Base-by-base conservation (phyloP, 169 alveolate genomes). In the Plasmodium cynomolgi region DNA sequence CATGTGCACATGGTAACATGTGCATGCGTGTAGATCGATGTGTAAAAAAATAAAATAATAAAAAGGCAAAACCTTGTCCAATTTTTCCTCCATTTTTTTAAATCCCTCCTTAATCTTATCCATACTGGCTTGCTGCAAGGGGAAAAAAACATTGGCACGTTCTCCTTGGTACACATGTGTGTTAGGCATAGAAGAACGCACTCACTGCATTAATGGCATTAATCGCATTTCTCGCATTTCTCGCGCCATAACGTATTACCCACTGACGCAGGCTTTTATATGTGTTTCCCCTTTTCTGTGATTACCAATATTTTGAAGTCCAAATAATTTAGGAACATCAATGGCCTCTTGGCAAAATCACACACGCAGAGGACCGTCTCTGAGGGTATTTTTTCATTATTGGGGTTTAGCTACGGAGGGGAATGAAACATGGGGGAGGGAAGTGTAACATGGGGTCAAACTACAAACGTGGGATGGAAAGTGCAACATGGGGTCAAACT, bases 291-390 rank as follows among this genome's bases (percentile, higher is more conserved):
- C 73, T 71, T 81, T 74, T 56, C 79, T 72, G 33, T 23, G 34
- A 23, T 81, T 77, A 93, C 93, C 84, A 95, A 56, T 58, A 92
- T 80, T 39, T 37, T 56, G 82, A 95, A 93, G 79, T 95, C 97
- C 73, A 92, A 93, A n/a, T 79, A 54, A 58, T 92, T 74, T 34
- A 95, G 83, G 84, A 92, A 95, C 97, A 95, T 93, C 68, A 95
- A 79, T 23, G 97, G 97, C 37, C 97, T 83, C 56, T 86, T 84
- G 26, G 96, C 97, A 92, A 81, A 84, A 82, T 95, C 97, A 7
- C 95, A 85, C 37, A 95, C 96, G 26, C 97, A 95, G 72, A 95
- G 83, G n/a, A 95, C 96, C 2, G 97, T 86, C 41, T 77, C 95
- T 20, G 94, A 58, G 26, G 94, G 91, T 11, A 88, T 88, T 62